Evolutionary conservation across 768 basidiomycete species (phyloP), one percentile per base, ranked within the genome.

Genomic region (Boletus reticulatus): DNA sequence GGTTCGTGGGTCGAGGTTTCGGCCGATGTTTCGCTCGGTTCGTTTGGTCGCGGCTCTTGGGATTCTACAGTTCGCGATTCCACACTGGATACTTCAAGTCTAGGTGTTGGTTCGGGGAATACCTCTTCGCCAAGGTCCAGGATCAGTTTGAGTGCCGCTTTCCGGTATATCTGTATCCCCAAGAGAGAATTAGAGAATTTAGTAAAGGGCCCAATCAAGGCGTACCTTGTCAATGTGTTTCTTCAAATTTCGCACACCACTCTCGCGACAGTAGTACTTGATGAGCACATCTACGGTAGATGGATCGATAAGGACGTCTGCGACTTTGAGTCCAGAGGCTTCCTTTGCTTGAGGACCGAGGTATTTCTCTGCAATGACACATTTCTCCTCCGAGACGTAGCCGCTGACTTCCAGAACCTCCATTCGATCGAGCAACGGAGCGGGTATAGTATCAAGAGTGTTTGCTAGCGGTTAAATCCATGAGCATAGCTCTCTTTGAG

Each of bases 191-290:
- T 46, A 56, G 51, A 31, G 4, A 41, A 27, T 1, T 17, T 29
- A 19, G 7, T 11, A 36, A 4, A 13, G 24, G 39, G 10, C 8
- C 1, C 8, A 66, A 13, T n/a, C 29, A n/a, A 34, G 6, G n/a
- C 47, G 3, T 56, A 93, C 94, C 85, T 98, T 98, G 67, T 99
- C 96, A 52, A 99, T 96, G 65, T 95, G 91, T 75, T 99, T 98
- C 85, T 98, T 98, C 69, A 99, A 67, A 67, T 94, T 94, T 47
- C 97, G 79, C 31, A 99, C 97, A 43, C 97, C 97, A 63, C 93
- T 96, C 76, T 99, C 97, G 22, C 97, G 82, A 69, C 93, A 95
- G 72, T 98, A 98, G 71, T 94, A 98, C 69, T 95, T 90, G 75
- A 99, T 98, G 50, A 99, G 79, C 12, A 84, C 75, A 62, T 95